Base-by-base conservation (phyloP, 1,284 basidiomycete genomes). In the Heterobasidion annosum region DNA sequence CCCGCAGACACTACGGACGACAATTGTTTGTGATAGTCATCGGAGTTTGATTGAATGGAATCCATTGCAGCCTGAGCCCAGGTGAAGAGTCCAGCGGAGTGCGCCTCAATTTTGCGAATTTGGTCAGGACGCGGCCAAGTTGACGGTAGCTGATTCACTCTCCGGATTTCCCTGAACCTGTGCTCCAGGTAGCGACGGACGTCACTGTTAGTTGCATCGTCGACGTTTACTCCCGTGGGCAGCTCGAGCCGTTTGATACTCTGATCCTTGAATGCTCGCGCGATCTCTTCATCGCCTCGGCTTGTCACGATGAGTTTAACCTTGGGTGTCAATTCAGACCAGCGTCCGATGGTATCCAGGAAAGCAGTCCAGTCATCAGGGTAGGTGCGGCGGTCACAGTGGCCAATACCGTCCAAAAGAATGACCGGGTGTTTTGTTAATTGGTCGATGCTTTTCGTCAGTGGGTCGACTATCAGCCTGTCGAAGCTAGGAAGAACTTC, bases 231-330 rank as follows among this genome's bases (percentile, higher is more conserved):
- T 12, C 57, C 56, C 5, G 48, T 51, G 3, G 32, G 32, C 35
- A 57, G 46, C 1, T 51, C 56, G 9, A 59, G 15, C 44, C 48
- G 45, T 18, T 53, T 48, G 10, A 48, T 18, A 32, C 10, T 10
- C 9, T 32, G 25, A 8, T 50, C 34, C 33, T 32, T 32, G n/a
- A 57, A 57, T 25, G 32, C 48, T 13, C 48, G 57, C 10, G 35
- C 25, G 34, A 59, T 54, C 34, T 50, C 56, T 13, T 46, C 37
- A 16, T 54, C 53, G 2, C 46, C 50, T 34, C 58, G 56, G 46
- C 56, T 55, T 3, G 53, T 59, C 47, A 59, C 33, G 10, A 59
- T 44, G n/a, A 59, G 58, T 40, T 59, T 59, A 51, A 32, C 52
- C 34, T 59, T 49, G 5, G 8, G 48, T 4, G 58, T 53, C 9